Evolutionary conservation across 306 rosid species (phyloP).

Genomic region (Coriaria nepalensis): DNA sequence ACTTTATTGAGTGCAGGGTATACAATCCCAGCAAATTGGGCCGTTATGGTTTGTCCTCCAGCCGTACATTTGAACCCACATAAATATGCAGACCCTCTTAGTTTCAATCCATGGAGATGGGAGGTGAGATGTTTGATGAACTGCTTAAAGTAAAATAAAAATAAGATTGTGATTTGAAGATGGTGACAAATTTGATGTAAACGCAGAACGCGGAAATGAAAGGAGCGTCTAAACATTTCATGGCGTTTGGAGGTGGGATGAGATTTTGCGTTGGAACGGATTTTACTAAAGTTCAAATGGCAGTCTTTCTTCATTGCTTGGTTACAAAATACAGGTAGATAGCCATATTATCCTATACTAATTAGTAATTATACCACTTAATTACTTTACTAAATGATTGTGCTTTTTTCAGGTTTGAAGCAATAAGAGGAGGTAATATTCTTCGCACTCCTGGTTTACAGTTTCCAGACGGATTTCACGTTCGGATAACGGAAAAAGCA

Average conservation of each 20-base stretch:
- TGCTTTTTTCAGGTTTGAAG: slow-evolving; percentile 31
- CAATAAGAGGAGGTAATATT: slow-evolving; percentile 21
- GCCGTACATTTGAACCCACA: slow-evolving; percentile 84
- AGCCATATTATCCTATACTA: not conserved
- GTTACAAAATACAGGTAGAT: slow-evolving; percentile 74
- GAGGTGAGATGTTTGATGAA: slow-evolving; percentile 29
- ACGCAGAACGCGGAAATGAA: slow-evolving; percentile 54
- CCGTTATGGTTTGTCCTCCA: slow-evolving; percentile 92
- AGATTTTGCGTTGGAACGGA: slow-evolving; percentile 97
- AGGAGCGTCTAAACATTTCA: slow-evolving; percentile 66
- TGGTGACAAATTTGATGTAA: no score
- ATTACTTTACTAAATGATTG: no score
- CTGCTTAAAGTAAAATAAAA: slow-evolving; percentile 2
- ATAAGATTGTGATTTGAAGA: slow-evolving; percentile 1
- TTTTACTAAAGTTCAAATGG: slow-evolving; percentile 89
- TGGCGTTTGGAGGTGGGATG: slow-evolving; percentile 99
- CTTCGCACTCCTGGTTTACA: slow-evolving; percentile 24
- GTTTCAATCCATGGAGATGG: slow-evolving; percentile 89
- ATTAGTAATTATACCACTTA: no score
- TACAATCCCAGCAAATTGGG: slow-evolving; percentile 93
- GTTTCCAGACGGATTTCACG: slow-evolving; percentile 67
- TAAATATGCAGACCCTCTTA: slow-evolving; percentile 62
- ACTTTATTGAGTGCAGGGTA: slow-evolving; percentile 36
- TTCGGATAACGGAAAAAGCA: slow-evolving; percentile 38
- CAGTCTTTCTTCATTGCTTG: slow-evolving; percentile 77